Evolutionary conservation across 169 alveolate species (phyloP).

Genomic region (Plasmodium gonderi): DNA sequence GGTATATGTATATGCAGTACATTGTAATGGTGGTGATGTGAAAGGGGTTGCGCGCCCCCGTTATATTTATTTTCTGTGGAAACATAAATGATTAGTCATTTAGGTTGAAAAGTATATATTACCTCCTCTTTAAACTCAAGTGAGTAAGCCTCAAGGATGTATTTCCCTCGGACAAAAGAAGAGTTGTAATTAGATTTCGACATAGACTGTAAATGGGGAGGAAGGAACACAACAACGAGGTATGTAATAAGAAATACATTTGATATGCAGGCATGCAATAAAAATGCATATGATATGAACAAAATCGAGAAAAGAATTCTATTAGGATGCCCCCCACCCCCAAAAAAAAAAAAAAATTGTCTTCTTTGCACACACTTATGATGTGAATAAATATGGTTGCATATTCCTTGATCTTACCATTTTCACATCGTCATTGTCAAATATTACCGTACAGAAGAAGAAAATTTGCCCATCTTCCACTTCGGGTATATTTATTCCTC

Average conservation of each 20-base stretch:
- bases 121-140: slow-evolving; percentile 45
- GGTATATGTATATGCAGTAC: neutral
- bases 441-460: slow-evolving; percentile 53
- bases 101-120: neutral
- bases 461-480: slow-evolving; percentile 34
- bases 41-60: neutral
- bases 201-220: slow-evolving; percentile 41
- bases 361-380: neutral
- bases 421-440: slow-evolving; percentile 59
- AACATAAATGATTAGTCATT: neutral
- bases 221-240: neutral
- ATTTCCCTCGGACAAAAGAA: slow-evolving; percentile 33
- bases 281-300: no score
- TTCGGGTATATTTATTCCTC: slow-evolving; percentile 60
- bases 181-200: slow-evolving; percentile 59
- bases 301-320: neutral
- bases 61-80: neutral
- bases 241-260: no score
- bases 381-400: no score
- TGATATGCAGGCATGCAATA: no score
- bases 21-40: neutral
- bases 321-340: neutral
- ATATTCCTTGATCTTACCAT: neutral
- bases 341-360: neutral
- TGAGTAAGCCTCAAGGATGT: neutral